These are phyloP conservation scores for Aspergillus affinis DNA, from an alignment of 495 filamentous ascomycete genomes.

Conservation along the genomic window DNA sequence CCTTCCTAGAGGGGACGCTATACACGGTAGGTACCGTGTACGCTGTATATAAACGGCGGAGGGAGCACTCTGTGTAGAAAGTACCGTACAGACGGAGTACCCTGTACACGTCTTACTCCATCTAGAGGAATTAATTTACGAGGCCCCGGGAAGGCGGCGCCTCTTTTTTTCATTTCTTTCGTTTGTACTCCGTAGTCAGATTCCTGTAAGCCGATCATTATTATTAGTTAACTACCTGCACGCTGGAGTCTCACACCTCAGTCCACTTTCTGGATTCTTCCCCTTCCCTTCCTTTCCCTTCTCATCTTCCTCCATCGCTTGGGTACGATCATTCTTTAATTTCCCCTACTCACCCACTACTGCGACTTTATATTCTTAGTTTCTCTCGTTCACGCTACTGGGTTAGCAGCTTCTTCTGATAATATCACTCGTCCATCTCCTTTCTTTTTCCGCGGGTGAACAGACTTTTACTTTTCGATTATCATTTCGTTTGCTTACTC, in stretches of 20 bases:
- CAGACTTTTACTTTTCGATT: background rate
- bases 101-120: no score
- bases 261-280: slow-evolving; percentile 6
- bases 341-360: background rate
- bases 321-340: background rate
- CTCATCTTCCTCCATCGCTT: background rate
- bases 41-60: no score
- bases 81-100: no score
- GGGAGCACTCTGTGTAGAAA: no score
- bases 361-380: background rate
- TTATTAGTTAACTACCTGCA: background rate
- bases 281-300: background rate
- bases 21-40: no score
- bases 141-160: background rate
- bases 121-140: background rate
- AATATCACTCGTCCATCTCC: slow-evolving; percentile 5
- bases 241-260: slow-evolving; percentile 3
- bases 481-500: background rate
- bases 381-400: background rate
- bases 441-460: background rate
- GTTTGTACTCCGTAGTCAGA: background rate
- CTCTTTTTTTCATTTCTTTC: background rate
- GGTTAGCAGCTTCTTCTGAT: background rate
- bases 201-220: background rate
- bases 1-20: no score